Base-by-base conservation (phyloP, 2,329 filamentous ascomycete species). In the Nemania bipapillata region DNA sequence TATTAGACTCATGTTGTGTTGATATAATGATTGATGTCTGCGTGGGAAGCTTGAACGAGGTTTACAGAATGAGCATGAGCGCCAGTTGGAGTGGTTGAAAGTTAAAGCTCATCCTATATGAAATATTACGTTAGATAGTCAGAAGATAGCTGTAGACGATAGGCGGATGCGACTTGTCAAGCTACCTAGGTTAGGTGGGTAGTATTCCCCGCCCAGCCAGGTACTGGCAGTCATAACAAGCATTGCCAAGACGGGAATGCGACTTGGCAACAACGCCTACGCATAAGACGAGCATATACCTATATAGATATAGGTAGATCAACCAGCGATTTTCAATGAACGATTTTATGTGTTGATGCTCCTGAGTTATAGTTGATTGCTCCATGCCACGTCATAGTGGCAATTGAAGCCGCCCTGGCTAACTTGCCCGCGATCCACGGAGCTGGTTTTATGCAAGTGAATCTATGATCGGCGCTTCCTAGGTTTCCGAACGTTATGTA, bases 211-310 rank as follows among this genome's bases (percentile, higher is more conserved):
- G 50, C 22, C 20, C 20, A 6, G 47, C 17, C 11, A 50, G 47
- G 12, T 54, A 6, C 15, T 12, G 15, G 28, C 28, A 24, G 50
- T 54, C 50, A 9, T 32, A 73, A 73, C 62, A 70, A 70, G 68
- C 73, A 62, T 74, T 69, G 74, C 74, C 74, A 76, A 76, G 74
- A 68, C 72, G 73, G 63, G 49, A 59, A 63, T 63, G 66, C 26
- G 69, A 66, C 74, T 76, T 76, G 73, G 74, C 74, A 65, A 53
- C 26, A 15, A 59, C n/a, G 61, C 66, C 70, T 72, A 63, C 30
- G 30, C 30, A 32, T 32, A 32, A 9, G 30, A 4, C 4, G 9
- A 4, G 30, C 30, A 9, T 4, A 32, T 32, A 32, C 30, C 30
- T 32, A 65, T 59, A 70, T 54, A 71, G 68, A 26, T n/a, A 64